Evolutionary conservation across 768 basidiomycete species (phyloP).

Genomic region (Termitomyces sp.): DNA sequence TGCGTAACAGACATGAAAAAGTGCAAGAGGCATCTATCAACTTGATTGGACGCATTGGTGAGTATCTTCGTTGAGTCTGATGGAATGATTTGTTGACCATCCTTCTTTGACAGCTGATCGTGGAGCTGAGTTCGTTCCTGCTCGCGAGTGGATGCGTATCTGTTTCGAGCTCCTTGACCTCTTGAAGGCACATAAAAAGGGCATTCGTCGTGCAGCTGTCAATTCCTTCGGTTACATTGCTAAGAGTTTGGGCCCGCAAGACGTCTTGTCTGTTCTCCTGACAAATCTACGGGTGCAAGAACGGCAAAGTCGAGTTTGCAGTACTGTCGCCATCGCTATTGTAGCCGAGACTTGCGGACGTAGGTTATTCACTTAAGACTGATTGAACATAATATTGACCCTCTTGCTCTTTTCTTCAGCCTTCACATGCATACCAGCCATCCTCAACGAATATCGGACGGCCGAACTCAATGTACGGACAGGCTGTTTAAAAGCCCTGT

Average conservation of each 20-base stretch:
- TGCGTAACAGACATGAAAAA: slow-evolving; percentile 98
- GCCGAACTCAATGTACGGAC: slow-evolving; percentile 98
- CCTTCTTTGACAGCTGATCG: slow-evolving; percentile 65
- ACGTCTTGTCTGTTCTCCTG: slow-evolving; percentile 90
- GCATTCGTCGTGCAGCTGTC: slow-evolving; percentile 96
- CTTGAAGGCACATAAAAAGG: slow-evolving; percentile 98
- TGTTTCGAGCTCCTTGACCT: slow-evolving; percentile 97
- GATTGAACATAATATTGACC: neutral
- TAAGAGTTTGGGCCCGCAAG: slow-evolving; percentile 98
- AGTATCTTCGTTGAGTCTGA: slow-evolving; percentile 27
- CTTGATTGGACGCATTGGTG: slow-evolving; percentile 90
- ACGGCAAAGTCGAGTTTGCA: slow-evolving; percentile 97
- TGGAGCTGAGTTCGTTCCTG: slow-evolving; percentile 97
- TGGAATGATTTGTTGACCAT: slow-evolving; percentile 11
- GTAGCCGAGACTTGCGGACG: slow-evolving; percentile 90
- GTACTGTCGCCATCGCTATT: slow-evolving; percentile 96
- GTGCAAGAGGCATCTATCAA: slow-evolving; percentile 99
- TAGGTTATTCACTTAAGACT: slow-evolving; percentile 23
- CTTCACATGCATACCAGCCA: slow-evolving; percentile 98
- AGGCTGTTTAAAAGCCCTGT: slow-evolving; percentile 95
- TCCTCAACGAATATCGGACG: slow-evolving; percentile 97
- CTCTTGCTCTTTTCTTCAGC: slow-evolving; percentile 31
- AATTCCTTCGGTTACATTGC: slow-evolving; percentile 99
- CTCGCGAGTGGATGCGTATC: slow-evolving; percentile 99
- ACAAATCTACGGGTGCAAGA: slow-evolving; percentile 98